Evolutionary conservation across 2,329 filamentous ascomycete genomes (phyloP).

Genomic region (Ophiostoma fasciatum): DNA sequence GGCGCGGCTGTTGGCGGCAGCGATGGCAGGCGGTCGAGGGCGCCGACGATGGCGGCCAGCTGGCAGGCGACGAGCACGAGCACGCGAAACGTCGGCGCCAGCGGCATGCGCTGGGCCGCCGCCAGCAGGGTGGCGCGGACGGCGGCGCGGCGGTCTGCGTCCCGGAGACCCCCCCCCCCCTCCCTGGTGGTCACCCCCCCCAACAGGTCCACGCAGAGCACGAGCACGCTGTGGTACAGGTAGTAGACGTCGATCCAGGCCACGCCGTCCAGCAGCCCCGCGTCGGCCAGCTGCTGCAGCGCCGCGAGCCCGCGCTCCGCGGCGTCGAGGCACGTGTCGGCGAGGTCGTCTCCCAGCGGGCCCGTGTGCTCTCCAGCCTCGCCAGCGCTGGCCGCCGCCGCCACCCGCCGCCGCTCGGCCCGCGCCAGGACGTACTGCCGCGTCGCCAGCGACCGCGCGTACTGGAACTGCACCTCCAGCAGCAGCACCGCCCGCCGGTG

Average conservation of each 20-base stretch:
- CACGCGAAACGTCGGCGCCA: constrained; percentile 7
- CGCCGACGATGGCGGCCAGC: constrained; percentile 9
- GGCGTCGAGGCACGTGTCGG: constrained; percentile 20
- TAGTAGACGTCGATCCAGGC: constrained; percentile 27
- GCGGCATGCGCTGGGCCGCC: constrained; percentile 1
- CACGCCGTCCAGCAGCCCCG: constrained; percentile 23
- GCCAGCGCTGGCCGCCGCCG: background rate
- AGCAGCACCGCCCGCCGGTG: constrained; percentile 24
- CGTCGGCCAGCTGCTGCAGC: constrained; percentile 21
- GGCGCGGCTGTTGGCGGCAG: constrained; percentile 1
- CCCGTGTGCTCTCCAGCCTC: too few species aligned
- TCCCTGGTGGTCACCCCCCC: too few species aligned
- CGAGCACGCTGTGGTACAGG: constrained; percentile 14
- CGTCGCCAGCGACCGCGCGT: constrained; percentile 20
- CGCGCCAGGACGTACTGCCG: constrained; percentile 8
- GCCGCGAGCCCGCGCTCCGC: constrained; percentile 20
- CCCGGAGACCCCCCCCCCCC: too few species aligned
- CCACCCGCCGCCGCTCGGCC: constrained; percentile 3
- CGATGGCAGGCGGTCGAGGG: constrained; percentile 2
- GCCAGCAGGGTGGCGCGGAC: constrained; percentile 7
- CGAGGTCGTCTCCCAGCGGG: constrained; percentile 7
- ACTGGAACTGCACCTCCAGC: constrained; percentile 25
- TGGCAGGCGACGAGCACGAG: constrained; percentile 8
- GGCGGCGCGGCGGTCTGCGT: constrained; percentile 3
- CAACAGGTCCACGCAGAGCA: constrained; percentile 10